phyloP scores from a whole-genome alignment of 805 yeast species.

The Candida schatavii region DNA sequence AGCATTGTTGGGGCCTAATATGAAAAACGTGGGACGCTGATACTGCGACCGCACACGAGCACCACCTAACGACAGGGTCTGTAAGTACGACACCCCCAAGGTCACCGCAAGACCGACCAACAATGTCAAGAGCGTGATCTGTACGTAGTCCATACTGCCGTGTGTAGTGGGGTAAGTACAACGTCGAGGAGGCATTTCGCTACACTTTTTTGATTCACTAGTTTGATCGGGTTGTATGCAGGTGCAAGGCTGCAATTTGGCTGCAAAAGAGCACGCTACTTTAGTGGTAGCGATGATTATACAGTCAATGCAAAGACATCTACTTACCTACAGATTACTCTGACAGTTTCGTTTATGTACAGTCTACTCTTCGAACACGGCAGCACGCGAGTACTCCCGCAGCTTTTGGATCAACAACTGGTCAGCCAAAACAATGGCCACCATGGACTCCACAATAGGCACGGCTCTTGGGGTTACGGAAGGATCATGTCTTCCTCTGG shows the following conservation, averaged over 20 bases:
- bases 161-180: no score
- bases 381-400: conserved; percentile 47
- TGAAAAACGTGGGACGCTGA: conserved; percentile 53
- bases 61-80: conserved; percentile 14
- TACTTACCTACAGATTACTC: not conserved
- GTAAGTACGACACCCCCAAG: conserved; percentile 22
- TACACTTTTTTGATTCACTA: no score
- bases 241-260: not conserved
- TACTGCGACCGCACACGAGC: conserved; percentile 11
- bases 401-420: conserved; percentile 81
- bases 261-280: no score
- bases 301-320: not conserved
- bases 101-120: conserved; percentile 26
- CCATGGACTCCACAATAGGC: conserved; percentile 97
- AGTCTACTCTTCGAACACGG: not conserved
- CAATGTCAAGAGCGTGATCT: conserved; percentile 20
- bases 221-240: not conserved
- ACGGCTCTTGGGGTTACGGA: conserved; percentile 98
- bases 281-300: no score
- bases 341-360: not conserved
- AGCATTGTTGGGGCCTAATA: conserved; percentile 60
- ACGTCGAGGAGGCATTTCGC: no score
- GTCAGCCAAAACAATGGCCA: conserved; percentile 92
- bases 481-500: conserved; percentile 98
- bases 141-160: conserved; percentile 31